These are phyloP conservation scores for Pichia sp. DNA, from an alignment of 1,139 yeast species.

Conservation along the genomic window DNA sequence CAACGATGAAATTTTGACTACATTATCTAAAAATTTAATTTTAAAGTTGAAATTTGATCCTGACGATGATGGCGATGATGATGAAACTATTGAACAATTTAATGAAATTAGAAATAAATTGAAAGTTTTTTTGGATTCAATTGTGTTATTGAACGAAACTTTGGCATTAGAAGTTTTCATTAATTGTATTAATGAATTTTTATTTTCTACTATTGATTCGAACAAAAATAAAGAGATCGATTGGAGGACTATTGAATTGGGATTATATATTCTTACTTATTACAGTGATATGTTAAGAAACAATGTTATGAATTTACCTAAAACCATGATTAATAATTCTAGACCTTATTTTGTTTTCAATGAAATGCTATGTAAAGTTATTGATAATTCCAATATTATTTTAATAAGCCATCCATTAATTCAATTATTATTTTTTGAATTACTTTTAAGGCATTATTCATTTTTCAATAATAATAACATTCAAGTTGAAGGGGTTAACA, in stretches of 20 bases:
- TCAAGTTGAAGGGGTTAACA: constrained; percentile 33
- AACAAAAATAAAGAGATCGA: constrained; percentile 27
- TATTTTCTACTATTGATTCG: constrained; percentile 34
- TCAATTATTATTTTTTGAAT: constrained; percentile 76
- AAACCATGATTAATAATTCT: constrained; percentile 53
- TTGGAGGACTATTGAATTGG: constrained; percentile 86
- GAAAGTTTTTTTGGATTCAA: constrained; percentile 76
- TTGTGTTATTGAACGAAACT: constrained; percentile 69
- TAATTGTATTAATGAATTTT: constrained; percentile 54
- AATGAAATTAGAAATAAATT: constrained; percentile 68
- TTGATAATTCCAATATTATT: constrained; percentile 41
- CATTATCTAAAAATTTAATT: constrained; percentile 63
- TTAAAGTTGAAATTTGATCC: constrained; percentile 75
- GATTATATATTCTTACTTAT: constrained; percentile 71
- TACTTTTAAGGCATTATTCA: constrained; percentile 71
- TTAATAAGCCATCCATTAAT: constrained; percentile 65
- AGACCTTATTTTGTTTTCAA: constrained; percentile 57
- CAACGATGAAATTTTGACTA: constrained; percentile 47
- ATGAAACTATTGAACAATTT: constrained; percentile 67
- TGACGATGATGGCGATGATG: constrained; percentile 67
- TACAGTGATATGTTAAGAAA: constrained; percentile 76
- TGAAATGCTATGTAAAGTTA: constrained; percentile 58
- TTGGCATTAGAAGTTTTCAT: constrained; percentile 69
- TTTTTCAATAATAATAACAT: constrained; percentile 47
- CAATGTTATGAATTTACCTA: constrained; percentile 63